These are phyloP conservation scores for Pyrenochaeta sp. DNA, from an alignment of 2,329 filamentous ascomycete genomes.

Conservation along the genomic window DNA sequence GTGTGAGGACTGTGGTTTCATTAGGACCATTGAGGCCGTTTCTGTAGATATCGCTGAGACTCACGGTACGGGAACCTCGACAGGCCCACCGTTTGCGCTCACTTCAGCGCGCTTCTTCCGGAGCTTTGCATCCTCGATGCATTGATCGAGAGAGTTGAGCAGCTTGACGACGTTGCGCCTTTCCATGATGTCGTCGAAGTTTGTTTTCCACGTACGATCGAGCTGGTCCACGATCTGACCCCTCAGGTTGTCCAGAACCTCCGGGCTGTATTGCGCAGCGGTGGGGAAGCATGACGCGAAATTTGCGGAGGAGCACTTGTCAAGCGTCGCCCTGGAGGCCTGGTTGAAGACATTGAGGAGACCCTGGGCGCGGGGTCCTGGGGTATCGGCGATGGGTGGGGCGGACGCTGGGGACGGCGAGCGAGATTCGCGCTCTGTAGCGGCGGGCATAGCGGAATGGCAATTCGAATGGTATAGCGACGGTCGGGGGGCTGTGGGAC, in stretches of 20 bases:
- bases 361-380: constrained; percentile 66
- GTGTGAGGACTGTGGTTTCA: constrained; percentile 61
- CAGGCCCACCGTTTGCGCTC: constrained; percentile 44
- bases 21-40: constrained; percentile 22
- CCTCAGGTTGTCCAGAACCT: constrained; percentile 64
- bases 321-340: constrained; percentile 66
- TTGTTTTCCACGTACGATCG: constrained; percentile 62
- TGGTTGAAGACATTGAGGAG: constrained; percentile 67
- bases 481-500: neutral
- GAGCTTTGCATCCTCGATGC: constrained; percentile 65
- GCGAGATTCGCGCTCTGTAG: constrained; percentile 39
- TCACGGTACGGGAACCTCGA: constrained; percentile 55
- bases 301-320: constrained; percentile 66
- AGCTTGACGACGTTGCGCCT: constrained; percentile 64
- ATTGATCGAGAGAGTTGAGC: constrained; percentile 67
- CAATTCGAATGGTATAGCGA: constrained; percentile 5
- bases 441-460: constrained; percentile 37
- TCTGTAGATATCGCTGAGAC: too few relatives aligned
- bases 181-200: constrained; percentile 67
- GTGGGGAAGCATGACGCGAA: constrained; percentile 71
- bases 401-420: constrained; percentile 60
- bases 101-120: constrained; percentile 57
- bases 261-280: constrained; percentile 63
- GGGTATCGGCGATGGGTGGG: constrained; percentile 62
- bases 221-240: constrained; percentile 66